Evolutionary conservation across 805 yeast genomes (phyloP), one percentile per base, ranked within the genome.

Genomic region (Candida chauliodis): DNA sequence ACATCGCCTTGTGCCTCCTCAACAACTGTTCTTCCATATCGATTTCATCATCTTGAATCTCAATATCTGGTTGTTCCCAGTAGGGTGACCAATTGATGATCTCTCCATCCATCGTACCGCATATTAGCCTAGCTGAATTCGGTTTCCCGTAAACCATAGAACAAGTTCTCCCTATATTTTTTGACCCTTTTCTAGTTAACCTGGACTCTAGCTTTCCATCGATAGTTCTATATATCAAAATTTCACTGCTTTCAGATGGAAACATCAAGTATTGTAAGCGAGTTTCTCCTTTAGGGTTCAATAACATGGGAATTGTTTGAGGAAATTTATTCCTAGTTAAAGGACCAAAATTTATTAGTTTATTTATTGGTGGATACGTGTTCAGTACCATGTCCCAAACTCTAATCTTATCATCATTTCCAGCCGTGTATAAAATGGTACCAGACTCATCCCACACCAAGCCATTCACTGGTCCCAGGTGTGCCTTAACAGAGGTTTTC

Each of bases 381-480:
- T 61, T 46, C 11, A 60, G 44, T 9, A 58, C 51, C 59, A 84
- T 61, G 47, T 82, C 81, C 97, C 97, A 90, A 1, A 83, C 77
- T 14, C 88, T 63, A 8, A 87, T 71, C 49, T 78, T 83, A 37
- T 89, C 95, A 56, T 90, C 97, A 36, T 77, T 73, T 0, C 95
- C 96, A 0, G 83, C 66, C 1, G 88, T 76, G 14, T 80, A 61
- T 23, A 91, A 52, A 29, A 72, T 66, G 25, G 70, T 66, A 0
- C 96, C 96, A 13, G 58, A 49, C 8, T 76, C 80, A 42, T 76
- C 75, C 93, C 96, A 90, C 11, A 71, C 60, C 3, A 90, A 51
- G 1, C 95, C 95, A 56, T 89, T 89, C 22, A 88, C 87, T 1
- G 82, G 77, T 2, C 81, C 84, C 52, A 78, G 69, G 50, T 90